phyloP scores from a whole-genome alignment of 2,329 filamentous ascomycete species.

The Allantophomopsis lycopodina region DNA sequence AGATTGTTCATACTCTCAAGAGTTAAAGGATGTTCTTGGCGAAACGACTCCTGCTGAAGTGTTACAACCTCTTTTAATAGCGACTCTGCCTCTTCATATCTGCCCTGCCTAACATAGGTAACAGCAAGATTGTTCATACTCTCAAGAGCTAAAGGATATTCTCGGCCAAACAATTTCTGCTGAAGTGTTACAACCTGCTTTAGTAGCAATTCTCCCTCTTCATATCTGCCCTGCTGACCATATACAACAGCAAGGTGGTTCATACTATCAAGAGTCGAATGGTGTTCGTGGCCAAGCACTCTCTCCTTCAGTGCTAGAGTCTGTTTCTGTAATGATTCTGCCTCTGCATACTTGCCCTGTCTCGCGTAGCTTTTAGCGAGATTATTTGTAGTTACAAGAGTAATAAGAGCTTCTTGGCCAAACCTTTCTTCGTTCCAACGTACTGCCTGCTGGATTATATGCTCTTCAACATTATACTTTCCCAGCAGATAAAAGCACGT shows the following conservation, averaged over 20 bases:
- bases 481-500: too few species aligned
- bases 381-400: neutral
- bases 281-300: too few species aligned
- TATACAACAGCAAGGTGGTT: too few species aligned
- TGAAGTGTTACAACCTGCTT: neutral
- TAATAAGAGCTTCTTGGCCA: too few species aligned
- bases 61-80: neutral
- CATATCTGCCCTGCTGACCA: neutral
- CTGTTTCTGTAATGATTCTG: neutral
- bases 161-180: slow-evolving; percentile 1
- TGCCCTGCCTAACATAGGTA: neutral
- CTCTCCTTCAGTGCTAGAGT: neutral
- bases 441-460: too few species aligned
- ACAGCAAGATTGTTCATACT: slow-evolving; percentile 1
- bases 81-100: neutral
- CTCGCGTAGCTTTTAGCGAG: neutral
- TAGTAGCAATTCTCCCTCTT: neutral
- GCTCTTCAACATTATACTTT: too few species aligned
- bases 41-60: slow-evolving; percentile 1
- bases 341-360: slow-evolving; percentile 1
- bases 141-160: slow-evolving; percentile 1
- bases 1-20: slow-evolving; percentile 4
- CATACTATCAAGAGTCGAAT: too few species aligned
- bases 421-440: too few species aligned
- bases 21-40: slow-evolving; percentile 5